phyloP scores from a whole-genome alignment of 306 rosid species.

The Quercus parvula region DNA sequence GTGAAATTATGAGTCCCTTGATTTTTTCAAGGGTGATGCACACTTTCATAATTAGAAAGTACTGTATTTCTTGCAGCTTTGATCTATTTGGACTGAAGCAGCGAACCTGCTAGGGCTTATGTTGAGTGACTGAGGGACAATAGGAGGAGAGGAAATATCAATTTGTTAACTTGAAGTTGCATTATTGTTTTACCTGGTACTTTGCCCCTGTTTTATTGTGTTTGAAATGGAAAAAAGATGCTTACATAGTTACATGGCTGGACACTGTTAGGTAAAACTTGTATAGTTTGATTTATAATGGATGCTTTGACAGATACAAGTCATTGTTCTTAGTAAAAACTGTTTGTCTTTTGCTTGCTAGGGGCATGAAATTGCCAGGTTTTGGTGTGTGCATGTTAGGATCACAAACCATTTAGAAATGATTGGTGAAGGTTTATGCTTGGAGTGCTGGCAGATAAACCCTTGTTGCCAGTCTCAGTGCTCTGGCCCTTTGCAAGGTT shows the following conservation, averaged over 20 bases:
- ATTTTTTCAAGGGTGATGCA: background rate
- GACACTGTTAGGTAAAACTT: background rate
- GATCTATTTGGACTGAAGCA: background rate
- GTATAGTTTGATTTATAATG: background rate
- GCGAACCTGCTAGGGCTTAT: background rate
- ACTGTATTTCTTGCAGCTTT: background rate
- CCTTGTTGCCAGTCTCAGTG: background rate
- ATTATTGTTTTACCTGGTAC: background rate
- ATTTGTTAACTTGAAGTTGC: background rate
- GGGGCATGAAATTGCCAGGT: constrained; percentile 13
- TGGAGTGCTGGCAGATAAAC: background rate
- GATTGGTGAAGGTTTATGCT: constrained; percentile 3
- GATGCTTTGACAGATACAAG: background rate
- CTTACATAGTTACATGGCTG: background rate
- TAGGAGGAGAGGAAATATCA: background rate
- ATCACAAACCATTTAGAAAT: background rate
- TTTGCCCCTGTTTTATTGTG: background rate
- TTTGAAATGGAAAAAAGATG: background rate
- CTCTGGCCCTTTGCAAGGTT: background rate
- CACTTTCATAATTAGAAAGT: background rate
- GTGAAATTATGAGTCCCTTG: background rate
- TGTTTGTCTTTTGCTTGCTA: constrained; percentile 6
- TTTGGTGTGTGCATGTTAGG: background rate
- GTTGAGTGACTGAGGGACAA: background rate
- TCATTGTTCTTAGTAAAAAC: background rate